Conservation (phyloP, 2,329 filamentous ascomycete species). For the Aspergillus japonicus region DNA sequence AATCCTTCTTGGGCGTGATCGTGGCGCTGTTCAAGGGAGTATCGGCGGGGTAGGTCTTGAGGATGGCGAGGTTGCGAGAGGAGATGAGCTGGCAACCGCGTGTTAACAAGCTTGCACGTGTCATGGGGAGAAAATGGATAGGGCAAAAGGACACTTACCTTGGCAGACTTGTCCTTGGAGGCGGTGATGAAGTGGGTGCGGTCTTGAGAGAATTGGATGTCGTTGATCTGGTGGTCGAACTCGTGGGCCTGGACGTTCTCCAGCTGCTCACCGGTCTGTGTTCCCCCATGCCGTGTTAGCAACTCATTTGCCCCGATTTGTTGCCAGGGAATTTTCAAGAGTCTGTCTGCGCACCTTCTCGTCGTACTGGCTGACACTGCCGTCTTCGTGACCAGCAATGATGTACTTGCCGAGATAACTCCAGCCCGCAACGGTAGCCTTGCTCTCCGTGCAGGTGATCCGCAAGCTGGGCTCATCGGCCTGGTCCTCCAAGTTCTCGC, state of each 20-base stretch:
- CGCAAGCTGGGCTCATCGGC: slow-evolving; percentile 76
- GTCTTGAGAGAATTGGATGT: slow-evolving; percentile 92
- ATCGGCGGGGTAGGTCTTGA: slow-evolving; percentile 90
- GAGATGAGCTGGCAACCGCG: slow-evolving; percentile 65
- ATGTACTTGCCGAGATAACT: slow-evolving; percentile 94
- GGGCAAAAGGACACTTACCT: slow-evolving; percentile 54
- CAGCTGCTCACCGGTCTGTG: slow-evolving; percentile 72
- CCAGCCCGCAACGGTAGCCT: slow-evolving; percentile 96
- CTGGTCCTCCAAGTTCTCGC: slow-evolving; percentile 75
- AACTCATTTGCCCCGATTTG: neutral
- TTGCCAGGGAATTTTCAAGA: neutral
- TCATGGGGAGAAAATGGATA: neutral
- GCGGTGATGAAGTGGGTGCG: slow-evolving; percentile 98
- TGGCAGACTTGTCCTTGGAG: slow-evolving; percentile 95
- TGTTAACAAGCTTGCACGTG: slow-evolving; percentile 18
- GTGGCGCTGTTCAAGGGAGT: slow-evolving; percentile 94
- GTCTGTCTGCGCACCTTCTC: slow-evolving; percentile 63
- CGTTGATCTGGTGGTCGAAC: slow-evolving; percentile 76
- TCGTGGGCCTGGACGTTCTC: slow-evolving; percentile 84
- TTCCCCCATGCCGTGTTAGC: slow-evolving; percentile 17
- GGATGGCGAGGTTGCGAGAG: slow-evolving; percentile 78
- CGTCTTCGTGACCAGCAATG: slow-evolving; percentile 96
- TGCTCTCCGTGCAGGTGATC: slow-evolving; percentile 93
- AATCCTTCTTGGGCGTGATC: slow-evolving; percentile 95
- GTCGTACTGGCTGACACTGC: slow-evolving; percentile 86